Percentiles rank a stretch among this genome's conserved stretches.
phyloP scores from a whole-genome alignment of 2,329 filamentous ascomycete genomes.

The Aureobasidium sp. region DNA sequence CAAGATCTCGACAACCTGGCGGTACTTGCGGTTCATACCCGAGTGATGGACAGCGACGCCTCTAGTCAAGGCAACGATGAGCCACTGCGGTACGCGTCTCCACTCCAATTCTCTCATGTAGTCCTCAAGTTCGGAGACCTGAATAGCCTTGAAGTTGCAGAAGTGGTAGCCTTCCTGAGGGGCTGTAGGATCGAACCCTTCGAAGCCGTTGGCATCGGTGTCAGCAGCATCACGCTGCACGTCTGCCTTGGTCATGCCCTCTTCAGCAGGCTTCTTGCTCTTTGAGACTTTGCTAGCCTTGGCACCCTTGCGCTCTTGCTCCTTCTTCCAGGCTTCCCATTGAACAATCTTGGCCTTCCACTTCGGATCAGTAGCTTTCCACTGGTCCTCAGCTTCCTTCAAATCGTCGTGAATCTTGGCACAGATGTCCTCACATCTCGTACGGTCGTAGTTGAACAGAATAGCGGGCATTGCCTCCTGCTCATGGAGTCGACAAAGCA shows the following conservation, averaged over 20 bases:
- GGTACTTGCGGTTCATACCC: conserved; percentile 70
- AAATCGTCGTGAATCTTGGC: conserved; percentile 45
- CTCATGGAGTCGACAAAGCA: conserved; percentile 52
- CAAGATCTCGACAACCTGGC: conserved; percentile 64
- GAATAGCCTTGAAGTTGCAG: conserved; percentile 52
- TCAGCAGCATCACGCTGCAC: conserved; percentile 48
- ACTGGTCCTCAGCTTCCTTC: conserved; percentile 44
- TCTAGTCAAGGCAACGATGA: conserved; percentile 54
- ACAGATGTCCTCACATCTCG: conserved; percentile 53
- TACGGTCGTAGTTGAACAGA: conserved; percentile 68
- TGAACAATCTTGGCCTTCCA: conserved; percentile 55
- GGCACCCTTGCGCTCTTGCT: conserved; percentile 31
- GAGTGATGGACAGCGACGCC: conserved; percentile 75
- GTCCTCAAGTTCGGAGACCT: conserved; percentile 49
- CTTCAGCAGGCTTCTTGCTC: conserved; percentile 35
- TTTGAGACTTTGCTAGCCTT: conserved; percentile 32
- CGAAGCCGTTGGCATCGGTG: conserved; percentile 48
- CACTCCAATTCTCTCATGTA: conserved; percentile 45
- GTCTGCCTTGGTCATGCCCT: conserved; percentile 48
- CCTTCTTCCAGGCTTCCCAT: conserved; percentile 50
- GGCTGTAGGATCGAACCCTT: conserved; percentile 58
- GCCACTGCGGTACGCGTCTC: conserved; percentile 41
- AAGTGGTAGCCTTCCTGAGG: conserved; percentile 59
- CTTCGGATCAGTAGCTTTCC: conserved; percentile 46
- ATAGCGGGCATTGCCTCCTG: conserved; percentile 63